Evolutionary conservation across 2,329 filamentous ascomycete species (phyloP), one percentile per base, ranked within the genome.

Genomic region (Neodidymelliopsis sp.): DNA sequence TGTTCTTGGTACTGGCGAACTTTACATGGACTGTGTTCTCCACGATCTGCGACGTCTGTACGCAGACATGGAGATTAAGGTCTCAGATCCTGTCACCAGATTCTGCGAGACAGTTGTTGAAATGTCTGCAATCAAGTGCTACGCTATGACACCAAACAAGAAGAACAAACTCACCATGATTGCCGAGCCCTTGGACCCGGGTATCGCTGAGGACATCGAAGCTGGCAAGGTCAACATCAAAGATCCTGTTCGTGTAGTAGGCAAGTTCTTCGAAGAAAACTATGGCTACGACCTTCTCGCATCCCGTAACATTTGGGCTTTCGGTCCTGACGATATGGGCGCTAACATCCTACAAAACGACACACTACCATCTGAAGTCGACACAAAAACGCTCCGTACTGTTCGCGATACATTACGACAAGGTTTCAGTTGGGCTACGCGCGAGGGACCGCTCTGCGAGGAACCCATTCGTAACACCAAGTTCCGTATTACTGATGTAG

Each of bases 121-220:
- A 73, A 96, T 94, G 60, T 97, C 91, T 13, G 92, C 92, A 15
- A 97, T 96, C 51, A 97, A 97, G 76, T 99, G 94, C 77, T 99
- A 97, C 72, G 93, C 94, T 16, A 86, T 96, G 62, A 97, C 94
- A 2, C 94, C 94, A 2, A 99, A 99, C 78, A 99, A 99, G 78
- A 97, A 97, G 79, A 99, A 99, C 79, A 96, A 96, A 74, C 89
- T 99, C 65, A 97, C 94, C 25, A 97, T 99, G 90, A 89, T 97
- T 48, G 94, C 94, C 3, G 94, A 99, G 72, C 93, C 94, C 24
- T 79, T 99, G 11, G 94, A 99, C 60, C 89, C 95, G 63, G 94
- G 94, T 12, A 96, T 99, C 55, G 91, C 93, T 4, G 87, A 90
- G 65, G 94, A 99, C 65, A 97, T 99, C 56, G 94, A 99, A 76